These are phyloP conservation scores for Saccharomycopsis phalli DNA, from an alignment of 1,139 yeast species.

Conservation along the genomic window DNA sequence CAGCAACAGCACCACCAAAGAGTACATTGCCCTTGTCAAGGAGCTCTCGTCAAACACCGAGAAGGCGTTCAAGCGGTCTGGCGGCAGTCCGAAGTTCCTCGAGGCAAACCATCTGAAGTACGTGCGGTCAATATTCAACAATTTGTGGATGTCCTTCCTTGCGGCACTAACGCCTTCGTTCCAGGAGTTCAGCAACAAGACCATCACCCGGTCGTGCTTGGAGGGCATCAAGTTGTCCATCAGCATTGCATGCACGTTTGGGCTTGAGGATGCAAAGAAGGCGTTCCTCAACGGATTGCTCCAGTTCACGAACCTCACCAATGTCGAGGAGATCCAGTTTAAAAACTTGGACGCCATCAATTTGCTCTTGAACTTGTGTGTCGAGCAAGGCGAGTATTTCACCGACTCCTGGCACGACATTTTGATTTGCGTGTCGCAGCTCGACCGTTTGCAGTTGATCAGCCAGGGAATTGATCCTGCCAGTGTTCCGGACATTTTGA, in stretches of 20 bases:
- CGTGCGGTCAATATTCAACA: conserved; percentile 88
- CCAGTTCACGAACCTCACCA: conserved; percentile 75
- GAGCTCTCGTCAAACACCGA: conserved; percentile 91
- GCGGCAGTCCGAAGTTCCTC: conserved; percentile 30
- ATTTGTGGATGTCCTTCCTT: conserved; percentile 91
- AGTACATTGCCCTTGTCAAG: conserved; percentile 83
- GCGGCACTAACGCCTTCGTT: conserved; percentile 94
- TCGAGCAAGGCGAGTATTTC: conserved; percentile 62
- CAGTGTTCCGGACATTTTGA: conserved; percentile 76
- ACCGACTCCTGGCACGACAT: conserved; percentile 78
- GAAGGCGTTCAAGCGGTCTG: conserved; percentile 49
- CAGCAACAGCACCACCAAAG: conserved; percentile 63
- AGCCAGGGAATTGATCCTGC: conserved; percentile 85
- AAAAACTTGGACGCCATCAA: conserved; percentile 80
- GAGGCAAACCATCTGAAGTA: conserved; percentile 80
- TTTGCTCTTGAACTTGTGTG: conserved; percentile 66
- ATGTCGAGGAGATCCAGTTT: conserved; percentile 65
- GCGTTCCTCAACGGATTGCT: conserved; percentile 87
- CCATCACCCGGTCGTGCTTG: conserved; percentile 60
- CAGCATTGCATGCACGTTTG: conserved; percentile 77
- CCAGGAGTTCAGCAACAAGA: conserved; percentile 77
- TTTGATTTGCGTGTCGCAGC: conserved; percentile 74
- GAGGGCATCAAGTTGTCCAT: conserved; percentile 82
- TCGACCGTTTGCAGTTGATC: conserved; percentile 81
- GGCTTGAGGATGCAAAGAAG: conserved; percentile 73